phyloP scores from a whole-genome alignment of 768 basidiomycete genomes.

The Lentinula aciculospora region DNA sequence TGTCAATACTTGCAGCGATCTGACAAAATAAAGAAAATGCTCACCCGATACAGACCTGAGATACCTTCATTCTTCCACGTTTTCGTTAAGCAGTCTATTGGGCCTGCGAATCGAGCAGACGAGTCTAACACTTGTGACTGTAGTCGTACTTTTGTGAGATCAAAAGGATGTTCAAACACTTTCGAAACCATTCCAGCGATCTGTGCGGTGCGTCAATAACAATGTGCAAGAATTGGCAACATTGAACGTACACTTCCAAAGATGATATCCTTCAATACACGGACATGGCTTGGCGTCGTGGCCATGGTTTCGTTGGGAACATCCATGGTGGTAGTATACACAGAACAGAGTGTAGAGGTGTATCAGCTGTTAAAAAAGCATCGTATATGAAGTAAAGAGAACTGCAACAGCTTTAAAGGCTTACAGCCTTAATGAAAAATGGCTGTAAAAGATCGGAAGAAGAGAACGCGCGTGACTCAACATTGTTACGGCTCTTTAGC shows the following conservation, averaged over 20 bases:
- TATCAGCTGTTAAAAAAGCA: background rate
- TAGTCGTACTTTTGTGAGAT: slow-evolving; percentile 86
- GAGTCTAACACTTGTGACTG: slow-evolving; percentile 83
- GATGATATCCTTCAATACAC: slow-evolving; percentile 38
- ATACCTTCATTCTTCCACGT: slow-evolving; percentile 83
- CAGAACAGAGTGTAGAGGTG: slow-evolving; percentile 57
- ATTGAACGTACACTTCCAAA: slow-evolving; percentile 40
- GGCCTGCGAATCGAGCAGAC: slow-evolving; percentile 67
- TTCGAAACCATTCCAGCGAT: slow-evolving; percentile 81
- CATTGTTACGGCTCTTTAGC: background rate
- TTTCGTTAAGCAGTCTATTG: slow-evolving; percentile 80
- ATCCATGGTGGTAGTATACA: slow-evolving; percentile 84
- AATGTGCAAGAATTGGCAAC: background rate
- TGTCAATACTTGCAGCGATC: background rate
- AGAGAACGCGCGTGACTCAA: too few species aligned
- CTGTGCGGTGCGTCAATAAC: slow-evolving; percentile 26
- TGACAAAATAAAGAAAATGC: slow-evolving; percentile 20
- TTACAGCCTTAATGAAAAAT: background rate
- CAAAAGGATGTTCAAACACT: slow-evolving; percentile 89
- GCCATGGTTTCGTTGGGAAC: slow-evolving; percentile 54
- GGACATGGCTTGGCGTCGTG: slow-evolving; percentile 12
- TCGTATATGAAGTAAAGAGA: background rate
- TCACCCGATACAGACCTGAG: slow-evolving; percentile 80
- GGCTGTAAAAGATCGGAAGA: background rate
- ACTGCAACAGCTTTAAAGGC: background rate